phyloP scores from a whole-genome alignment of 352 stramenopile species.

The Globisporangium alternatum region DNA sequence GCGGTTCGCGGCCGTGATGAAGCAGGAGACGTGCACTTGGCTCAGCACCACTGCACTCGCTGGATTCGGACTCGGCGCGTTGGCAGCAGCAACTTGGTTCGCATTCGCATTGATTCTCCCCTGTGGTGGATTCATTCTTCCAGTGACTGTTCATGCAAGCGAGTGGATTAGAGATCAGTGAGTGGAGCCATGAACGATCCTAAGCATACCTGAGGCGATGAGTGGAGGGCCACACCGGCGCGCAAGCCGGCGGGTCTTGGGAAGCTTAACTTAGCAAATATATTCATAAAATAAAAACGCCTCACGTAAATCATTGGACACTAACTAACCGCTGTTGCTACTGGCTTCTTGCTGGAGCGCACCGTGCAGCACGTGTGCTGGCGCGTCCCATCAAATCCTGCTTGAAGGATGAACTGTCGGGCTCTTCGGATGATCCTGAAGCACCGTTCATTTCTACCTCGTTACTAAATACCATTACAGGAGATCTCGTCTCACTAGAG shows the following conservation, averaged over 20 bases:
- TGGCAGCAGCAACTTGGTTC: neutral
- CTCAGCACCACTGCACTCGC: constrained; percentile 23
- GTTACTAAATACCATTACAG: constrained; percentile 25
- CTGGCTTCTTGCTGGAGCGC: neutral
- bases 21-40: constrained; percentile 64
- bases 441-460: constrained; percentile 14
- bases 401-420: constrained; percentile 5
- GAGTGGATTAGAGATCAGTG: neutral
- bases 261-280: constrained; percentile 19
- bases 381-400: constrained; percentile 6
- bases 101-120: neutral
- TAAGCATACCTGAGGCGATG: neutral
- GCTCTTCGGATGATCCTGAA: neutral
- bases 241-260: constrained; percentile 4
- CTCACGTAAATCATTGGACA: constrained; percentile 6
- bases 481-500: constrained; percentile 27
- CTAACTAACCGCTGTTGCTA: constrained; percentile 9
- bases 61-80: constrained; percentile 5
- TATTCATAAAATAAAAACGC: constrained; percentile 18
- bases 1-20: constrained; percentile 66
- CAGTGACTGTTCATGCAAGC: constrained; percentile 5
- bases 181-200: neutral
- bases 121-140: neutral
- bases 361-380: neutral
- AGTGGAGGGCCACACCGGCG: neutral